These are phyloP conservation scores for Taphrina deformans DNA, from an alignment of 1,139 yeast genomes.

Conservation along the genomic window DNA sequence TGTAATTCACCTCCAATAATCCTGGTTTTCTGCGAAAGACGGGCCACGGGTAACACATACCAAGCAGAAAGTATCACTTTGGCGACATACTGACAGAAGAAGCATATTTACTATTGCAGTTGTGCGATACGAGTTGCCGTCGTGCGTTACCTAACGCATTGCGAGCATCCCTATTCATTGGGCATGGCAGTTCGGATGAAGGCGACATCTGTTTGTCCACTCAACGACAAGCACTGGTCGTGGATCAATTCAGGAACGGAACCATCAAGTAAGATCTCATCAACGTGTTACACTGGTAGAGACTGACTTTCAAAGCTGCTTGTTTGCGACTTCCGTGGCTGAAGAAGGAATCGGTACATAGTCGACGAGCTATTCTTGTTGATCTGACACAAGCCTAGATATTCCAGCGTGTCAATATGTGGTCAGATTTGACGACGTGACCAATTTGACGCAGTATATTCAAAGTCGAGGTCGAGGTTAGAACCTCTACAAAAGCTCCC, in stretches of 20 bases:
- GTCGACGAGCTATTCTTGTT: neutral
- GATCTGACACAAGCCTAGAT: neutral
- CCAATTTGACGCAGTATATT: conserved; percentile 34
- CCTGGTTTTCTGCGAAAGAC: conserved; percentile 35
- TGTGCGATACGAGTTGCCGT: neutral
- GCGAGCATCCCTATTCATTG: conserved; percentile 33
- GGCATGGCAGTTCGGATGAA: conserved; percentile 35
- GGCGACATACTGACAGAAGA: neutral
- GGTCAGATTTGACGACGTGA: conserved; percentile 33
- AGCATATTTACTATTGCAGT: conserved; percentile 32
- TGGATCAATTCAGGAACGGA: conserved; percentile 31
- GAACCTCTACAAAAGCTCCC: too few species aligned
- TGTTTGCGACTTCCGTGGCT: conserved; percentile 37
- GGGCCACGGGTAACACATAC: conserved; percentile 26
- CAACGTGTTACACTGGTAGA: too few species aligned
- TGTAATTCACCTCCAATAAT: neutral
- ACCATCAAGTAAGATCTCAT: conserved; percentile 12
- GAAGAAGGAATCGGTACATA: conserved; percentile 37
- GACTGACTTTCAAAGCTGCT: neutral
- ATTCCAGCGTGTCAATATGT: conserved; percentile 15
- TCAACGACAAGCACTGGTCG: conserved; percentile 29
- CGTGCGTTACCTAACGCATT: conserved; percentile 5
- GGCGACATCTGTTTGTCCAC: conserved; percentile 34
- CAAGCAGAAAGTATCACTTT: too few species aligned
- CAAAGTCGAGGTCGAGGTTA: conserved; percentile 37